Evolutionary conservation across 1,139 yeast species (phyloP), one percentile per base, ranked within the genome.

Genomic region (Saccharomyces hybrid): DNA sequence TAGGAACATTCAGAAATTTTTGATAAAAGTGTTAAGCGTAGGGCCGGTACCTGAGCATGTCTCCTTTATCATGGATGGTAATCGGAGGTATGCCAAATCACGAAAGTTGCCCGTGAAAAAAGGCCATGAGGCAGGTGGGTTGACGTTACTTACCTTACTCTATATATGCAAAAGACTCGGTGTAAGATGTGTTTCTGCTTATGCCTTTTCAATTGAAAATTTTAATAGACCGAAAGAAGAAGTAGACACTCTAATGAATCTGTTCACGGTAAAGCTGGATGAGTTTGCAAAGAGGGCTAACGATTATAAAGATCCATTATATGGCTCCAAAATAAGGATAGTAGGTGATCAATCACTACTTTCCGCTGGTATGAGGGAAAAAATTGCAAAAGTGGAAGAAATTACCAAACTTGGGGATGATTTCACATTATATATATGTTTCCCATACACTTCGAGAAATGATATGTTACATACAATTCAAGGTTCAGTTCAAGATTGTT

Each of bases 51-150:
- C 99, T 1, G 73, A 76, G 53, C 99, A 95, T 72, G 82, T 95
- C 34, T 96, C 96, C 0, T 83, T 93, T 64, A 89, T 93, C 56
- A 95, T 93, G 99, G 99, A 93, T 69, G 99, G 99, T 2, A 95
- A 93, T 72, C 75, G 99, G 60, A 76, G 98, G 48, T 93, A 78
- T 68, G 99, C 99, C 6, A 80, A 81, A 56, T 73, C 72, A 46
- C 81, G 79, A 56, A 80, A 85, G 53, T 75, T 88, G 55, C 90
- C 88, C 60, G 67, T 86, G 16, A 81, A 82, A 59, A 91, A 84
- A 62, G 99, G 99, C 5, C 99, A 93, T 69, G 84, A 82, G 64
- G 83, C 91, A 29, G 99, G 99, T 1, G 91, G 91, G 60, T 84
- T 85, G 54, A 80, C 90, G 51, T 79, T 93, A 78, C 81, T 90